A percentile compares a stretch with the other conserved stretches of the same genome.
phyloP scores from a whole-genome alignment of 306 rosid species.

The Mucuna pruriens region DNA sequence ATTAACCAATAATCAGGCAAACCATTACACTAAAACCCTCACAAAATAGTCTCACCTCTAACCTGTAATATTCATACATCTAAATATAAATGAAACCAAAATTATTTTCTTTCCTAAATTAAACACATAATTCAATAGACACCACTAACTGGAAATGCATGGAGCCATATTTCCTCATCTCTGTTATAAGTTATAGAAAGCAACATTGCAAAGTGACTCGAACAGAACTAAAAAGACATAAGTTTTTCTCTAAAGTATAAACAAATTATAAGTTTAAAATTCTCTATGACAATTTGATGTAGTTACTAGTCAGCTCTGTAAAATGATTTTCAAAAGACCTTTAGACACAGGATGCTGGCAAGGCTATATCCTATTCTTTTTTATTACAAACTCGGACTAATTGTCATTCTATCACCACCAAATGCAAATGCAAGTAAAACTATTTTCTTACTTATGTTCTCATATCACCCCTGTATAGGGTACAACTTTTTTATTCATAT shows the following conservation, averaged over 20 bases:
- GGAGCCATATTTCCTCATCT: too few relatives aligned
- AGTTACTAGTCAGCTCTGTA: not conserved
- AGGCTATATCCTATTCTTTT: not conserved
- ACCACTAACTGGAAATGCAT: too few relatives aligned
- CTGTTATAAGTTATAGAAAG: not conserved
- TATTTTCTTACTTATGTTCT: not conserved
- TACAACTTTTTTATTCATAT: not conserved
- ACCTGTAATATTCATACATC: not conserved
- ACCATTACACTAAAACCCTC: not conserved
- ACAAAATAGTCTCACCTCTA: not conserved
- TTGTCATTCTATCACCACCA: not conserved
- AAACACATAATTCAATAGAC: not conserved
- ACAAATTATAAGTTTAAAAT: not conserved
- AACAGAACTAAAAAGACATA: not conserved
- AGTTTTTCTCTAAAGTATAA: not conserved
- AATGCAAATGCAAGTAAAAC: constrained; percentile 16
- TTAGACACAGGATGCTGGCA: not conserved
- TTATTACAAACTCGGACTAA: not conserved
- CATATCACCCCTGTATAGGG: not conserved
- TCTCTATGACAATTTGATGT: not conserved
- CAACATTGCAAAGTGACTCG: constrained; percentile 11
- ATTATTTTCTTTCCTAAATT: not conserved
- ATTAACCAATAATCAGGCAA: constrained; percentile 21
- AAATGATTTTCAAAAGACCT: not conserved
- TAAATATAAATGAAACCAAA: not conserved